Conservation (phyloP, 805 yeast species). For the Millerozyma miso region DNA sequence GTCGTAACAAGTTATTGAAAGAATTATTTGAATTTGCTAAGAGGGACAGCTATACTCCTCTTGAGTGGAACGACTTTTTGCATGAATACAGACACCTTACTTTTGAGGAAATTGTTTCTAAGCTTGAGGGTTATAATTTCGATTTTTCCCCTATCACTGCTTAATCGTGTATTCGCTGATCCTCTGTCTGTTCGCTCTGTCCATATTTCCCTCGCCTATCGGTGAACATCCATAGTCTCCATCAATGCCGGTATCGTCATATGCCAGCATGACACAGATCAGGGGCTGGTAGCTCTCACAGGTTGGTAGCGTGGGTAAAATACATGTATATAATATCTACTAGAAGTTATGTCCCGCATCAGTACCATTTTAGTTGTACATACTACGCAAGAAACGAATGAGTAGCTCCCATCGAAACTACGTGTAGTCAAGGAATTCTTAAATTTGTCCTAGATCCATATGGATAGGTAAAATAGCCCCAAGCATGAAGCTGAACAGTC, state of each 20-base stretch:
- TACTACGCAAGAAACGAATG: background rate
- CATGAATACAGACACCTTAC: slow-evolving; percentile 39
- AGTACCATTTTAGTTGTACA: background rate
- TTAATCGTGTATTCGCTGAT: slow-evolving; percentile 3
- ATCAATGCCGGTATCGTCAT: background rate
- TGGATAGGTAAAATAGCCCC: no score
- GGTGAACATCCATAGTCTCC: background rate
- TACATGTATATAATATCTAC: background rate
- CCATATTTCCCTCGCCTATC: background rate
- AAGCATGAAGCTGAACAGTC: no score
- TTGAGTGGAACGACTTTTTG: slow-evolving; percentile 47
- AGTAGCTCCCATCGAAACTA: no score
- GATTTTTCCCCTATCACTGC: slow-evolving; percentile 32
- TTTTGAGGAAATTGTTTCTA: slow-evolving; percentile 45
- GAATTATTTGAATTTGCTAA: slow-evolving; percentile 50
- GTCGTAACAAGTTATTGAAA: slow-evolving; percentile 59
- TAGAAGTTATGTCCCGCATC: background rate
- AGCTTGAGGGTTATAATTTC: slow-evolving; percentile 42
- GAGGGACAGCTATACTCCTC: slow-evolving; percentile 36
- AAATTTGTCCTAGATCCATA: no score
- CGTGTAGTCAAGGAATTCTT: no score
- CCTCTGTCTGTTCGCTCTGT: background rate
- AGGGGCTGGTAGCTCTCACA: no score
- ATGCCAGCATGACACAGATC: no score
- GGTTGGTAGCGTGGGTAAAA: background rate